Evolutionary conservation across 148 eudicot species (phyloP).

Genomic region (Nepenthes mirabilis): DNA sequence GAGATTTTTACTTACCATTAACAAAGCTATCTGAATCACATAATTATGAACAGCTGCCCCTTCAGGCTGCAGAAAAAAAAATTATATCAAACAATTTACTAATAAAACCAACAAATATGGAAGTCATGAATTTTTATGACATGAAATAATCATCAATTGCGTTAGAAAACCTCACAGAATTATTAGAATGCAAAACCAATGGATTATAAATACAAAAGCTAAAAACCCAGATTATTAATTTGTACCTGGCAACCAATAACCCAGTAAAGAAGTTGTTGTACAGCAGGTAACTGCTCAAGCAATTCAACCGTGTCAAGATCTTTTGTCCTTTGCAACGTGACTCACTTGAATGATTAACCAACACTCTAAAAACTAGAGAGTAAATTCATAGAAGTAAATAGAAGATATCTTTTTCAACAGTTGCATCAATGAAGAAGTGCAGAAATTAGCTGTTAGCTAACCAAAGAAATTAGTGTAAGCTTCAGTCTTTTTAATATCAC

Average conservation of each 20-base stretch:
- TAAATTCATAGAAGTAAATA: no score
- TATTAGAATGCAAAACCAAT: neutral
- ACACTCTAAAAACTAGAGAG: no score
- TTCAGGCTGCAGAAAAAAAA: slow-evolving; percentile 71
- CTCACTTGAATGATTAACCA: neutral
- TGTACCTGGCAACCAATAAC: slow-evolving; percentile 86
- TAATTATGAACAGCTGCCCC: slow-evolving; percentile 86
- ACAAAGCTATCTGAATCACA: slow-evolving; percentile 82
- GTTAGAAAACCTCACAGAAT: no score
- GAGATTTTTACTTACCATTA: slow-evolving; percentile 45
- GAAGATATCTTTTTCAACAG: no score
- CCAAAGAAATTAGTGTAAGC: no score
- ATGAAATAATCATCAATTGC: no score
- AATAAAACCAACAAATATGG: neutral
- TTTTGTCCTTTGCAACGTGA: slow-evolving; percentile 64
- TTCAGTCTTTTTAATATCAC: no score
- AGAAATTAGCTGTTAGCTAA: no score
- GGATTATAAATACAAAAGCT: neutral
- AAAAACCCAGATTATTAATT: neutral
- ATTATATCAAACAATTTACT: neutral
- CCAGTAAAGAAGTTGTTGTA: slow-evolving; percentile 80
- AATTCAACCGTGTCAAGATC: slow-evolving; percentile 79
- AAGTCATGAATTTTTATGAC: no score
- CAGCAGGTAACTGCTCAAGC: slow-evolving; percentile 81
- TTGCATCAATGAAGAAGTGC: no score